These are phyloP conservation scores for Saprolegnia parasitica DNA, from an alignment of 352 stramenopile species.

Conservation along the genomic window DNA sequence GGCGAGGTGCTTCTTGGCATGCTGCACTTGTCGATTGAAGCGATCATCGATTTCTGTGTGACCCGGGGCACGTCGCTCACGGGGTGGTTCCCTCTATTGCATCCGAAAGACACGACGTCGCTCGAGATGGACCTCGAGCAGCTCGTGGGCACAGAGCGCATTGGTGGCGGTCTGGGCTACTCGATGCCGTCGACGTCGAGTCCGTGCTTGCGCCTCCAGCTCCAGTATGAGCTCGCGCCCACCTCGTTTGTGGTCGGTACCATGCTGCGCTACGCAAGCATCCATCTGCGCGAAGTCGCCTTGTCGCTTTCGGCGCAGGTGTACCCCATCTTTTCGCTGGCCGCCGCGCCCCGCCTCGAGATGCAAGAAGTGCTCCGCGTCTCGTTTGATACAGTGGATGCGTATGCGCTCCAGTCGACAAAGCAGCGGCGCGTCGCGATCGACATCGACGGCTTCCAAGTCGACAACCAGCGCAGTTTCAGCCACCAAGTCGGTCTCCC, in stretches of 20 bases:
- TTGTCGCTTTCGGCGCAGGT: constrained; percentile 16
- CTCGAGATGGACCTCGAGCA: constrained; percentile 14
- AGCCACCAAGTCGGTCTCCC: constrained; percentile 14
- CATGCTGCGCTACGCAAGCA: constrained; percentile 7
- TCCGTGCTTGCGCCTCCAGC: constrained; percentile 7
- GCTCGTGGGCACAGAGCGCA: neutral
- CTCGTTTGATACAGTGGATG: constrained; percentile 13
- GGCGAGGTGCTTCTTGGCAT: neutral
- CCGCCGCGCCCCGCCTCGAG: neutral
- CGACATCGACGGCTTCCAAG: constrained; percentile 23
- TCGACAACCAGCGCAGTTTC: constrained; percentile 27
- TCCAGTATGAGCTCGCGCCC: constrained; percentile 8
- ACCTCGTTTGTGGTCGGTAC: constrained; percentile 20
- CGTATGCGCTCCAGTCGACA: constrained; percentile 9
- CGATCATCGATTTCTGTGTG: constrained; percentile 12
- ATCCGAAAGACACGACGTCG: neutral
- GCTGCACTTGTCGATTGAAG: constrained; percentile 13
- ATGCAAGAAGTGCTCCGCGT: constrained; percentile 21
- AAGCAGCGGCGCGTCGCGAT: constrained; percentile 15
- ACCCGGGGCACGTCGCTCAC: neutral
- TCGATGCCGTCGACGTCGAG: constrained; percentile 1
- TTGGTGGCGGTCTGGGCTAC: constrained; percentile 7
- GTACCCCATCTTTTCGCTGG: neutral
- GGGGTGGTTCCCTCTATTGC: constrained; percentile 8
- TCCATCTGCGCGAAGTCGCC: constrained; percentile 20